phyloP scores from a whole-genome alignment of 148 eudicot species.

The Pharnaceum exiguum region DNA sequence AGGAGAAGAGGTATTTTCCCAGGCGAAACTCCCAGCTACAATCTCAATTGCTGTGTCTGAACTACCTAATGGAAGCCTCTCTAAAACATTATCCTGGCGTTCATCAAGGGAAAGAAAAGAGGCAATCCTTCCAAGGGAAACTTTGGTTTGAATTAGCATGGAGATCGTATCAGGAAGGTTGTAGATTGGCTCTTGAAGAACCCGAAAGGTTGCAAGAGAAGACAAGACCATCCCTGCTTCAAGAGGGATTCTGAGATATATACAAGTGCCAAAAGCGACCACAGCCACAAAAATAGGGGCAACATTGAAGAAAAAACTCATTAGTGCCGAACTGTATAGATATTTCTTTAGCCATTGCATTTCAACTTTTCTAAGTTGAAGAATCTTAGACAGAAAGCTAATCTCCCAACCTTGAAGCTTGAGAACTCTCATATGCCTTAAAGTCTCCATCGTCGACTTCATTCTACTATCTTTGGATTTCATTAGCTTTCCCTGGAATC shows the following conservation, averaged over 20 bases:
- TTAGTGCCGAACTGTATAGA: slow-evolving; percentile 19
- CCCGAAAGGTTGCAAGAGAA: slow-evolving; percentile 49
- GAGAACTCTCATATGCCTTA: slow-evolving; percentile 48
- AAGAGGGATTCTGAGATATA: slow-evolving; percentile 40
- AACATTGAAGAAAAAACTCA: slow-evolving; percentile 30
- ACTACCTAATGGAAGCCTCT: slow-evolving; percentile 24
- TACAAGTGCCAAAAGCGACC: slow-evolving; percentile 41
- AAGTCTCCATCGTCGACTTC: slow-evolving; percentile 48
- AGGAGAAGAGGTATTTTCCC: slow-evolving; percentile 25
- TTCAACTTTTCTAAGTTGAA: slow-evolving; percentile 30
- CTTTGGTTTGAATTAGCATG: slow-evolving; percentile 42
- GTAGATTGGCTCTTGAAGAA: slow-evolving; percentile 42
- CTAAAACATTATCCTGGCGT: slow-evolving; percentile 23
- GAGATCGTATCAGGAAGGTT: slow-evolving; percentile 38
- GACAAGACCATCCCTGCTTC: slow-evolving; percentile 42
- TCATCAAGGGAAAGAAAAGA: slow-evolving; percentile 41
- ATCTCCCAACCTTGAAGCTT: slow-evolving; percentile 60
- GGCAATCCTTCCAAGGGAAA: slow-evolving; percentile 49
- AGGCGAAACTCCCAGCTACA: slow-evolving; percentile 34
- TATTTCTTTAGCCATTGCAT: slow-evolving; percentile 37
- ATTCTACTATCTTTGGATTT: slow-evolving; percentile 49
- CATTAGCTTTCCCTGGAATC: slow-evolving; percentile 41
- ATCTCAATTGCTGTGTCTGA: slow-evolving; percentile 37
- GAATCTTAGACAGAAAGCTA: slow-evolving; percentile 43
- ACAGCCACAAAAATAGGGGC: slow-evolving; percentile 52